Evolutionary conservation across 2,329 filamentous ascomycete genomes (phyloP), one percentile per base, ranked within the genome.

Genomic region (Aureobasidium pullulans): DNA sequence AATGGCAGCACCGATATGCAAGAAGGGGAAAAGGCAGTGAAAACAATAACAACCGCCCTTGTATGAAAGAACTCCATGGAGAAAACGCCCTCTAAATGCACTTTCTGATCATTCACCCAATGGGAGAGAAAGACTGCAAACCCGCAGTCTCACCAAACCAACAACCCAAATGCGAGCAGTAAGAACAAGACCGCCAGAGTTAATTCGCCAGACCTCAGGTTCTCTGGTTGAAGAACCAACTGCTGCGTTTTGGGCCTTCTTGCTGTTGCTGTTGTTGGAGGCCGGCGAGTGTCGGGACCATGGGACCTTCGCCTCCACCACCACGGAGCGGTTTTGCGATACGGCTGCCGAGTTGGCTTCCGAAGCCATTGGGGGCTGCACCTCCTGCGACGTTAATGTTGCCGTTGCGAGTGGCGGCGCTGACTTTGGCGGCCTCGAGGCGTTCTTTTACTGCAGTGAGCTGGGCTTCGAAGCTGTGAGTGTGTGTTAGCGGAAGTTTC

Each of bases 371-470:
- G 3, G 63, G 62, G 74, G 62, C 75, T 59, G 62, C 65, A 6
- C 50, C 43, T 3, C 48, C 47, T 6, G 75, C 59, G 81, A 79
- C 7, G n/a, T 71, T 70, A 59, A 96, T 84, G 57, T 90, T 91
- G 65, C 57, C 57, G 40, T 52, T 52, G 57, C 57, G 57, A 4
- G 48, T 28, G 10, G 92, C 96, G 65, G 89, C 94, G 68, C 92
- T 90, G 50, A 87, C 84, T 77, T 97, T 99, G 72, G 92, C 94
- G 56, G 90, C 89, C 76, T 99, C 94, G 65, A 99, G 87, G 63
- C 94, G 89, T 73, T 99, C 94, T 80, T 97, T 99, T 76, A 99
- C 94, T 54, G 92, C 91, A 44, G 91, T 89, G 72, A 99, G 89
- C 77, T 99, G 94, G 39, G 90, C 87, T 79, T 99, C 94, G 79